These are phyloP conservation scores for Millerozyma miso DNA, from an alignment of 805 yeast species.

Conservation along the genomic window DNA sequence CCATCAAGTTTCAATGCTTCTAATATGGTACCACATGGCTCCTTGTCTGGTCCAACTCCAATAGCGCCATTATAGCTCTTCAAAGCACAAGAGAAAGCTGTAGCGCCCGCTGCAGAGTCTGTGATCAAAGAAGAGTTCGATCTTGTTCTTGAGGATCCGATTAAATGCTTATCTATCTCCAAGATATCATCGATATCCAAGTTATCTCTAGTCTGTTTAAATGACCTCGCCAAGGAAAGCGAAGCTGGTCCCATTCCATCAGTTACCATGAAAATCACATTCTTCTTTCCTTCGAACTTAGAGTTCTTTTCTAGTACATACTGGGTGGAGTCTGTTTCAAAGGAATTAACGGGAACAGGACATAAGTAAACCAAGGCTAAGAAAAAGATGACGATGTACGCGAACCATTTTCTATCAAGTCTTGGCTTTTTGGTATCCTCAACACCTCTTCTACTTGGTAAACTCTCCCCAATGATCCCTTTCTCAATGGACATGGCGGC, in stretches of 20 bases:
- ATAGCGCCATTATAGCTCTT: conserved; percentile 90
- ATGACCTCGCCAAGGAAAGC: conserved; percentile 72
- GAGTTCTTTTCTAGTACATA: conserved; percentile 9
- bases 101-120: conserved; percentile 97
- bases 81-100: conserved; percentile 82
- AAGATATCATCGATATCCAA: conserved; percentile 55
- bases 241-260: conserved; percentile 97
- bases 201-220: conserved; percentile 55
- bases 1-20: conserved; percentile 86
- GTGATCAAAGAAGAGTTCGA: conserved; percentile 76
- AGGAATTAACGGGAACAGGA: not conserved
- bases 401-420: not conserved
- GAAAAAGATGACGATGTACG: not conserved
- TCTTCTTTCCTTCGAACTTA: conserved; percentile 45
- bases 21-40: conserved; percentile 84
- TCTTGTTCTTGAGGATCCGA: conserved; percentile 84
- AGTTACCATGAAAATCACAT: conserved; percentile 81
- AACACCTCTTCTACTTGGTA: not conserved
- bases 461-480: not conserved
- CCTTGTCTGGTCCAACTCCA: conserved; percentile 64
- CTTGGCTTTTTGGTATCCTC: not conserved
- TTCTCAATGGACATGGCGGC: not conserved
- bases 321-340: not conserved
- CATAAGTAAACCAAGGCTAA: not conserved
- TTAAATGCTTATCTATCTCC: conserved; percentile 60